Evolutionary conservation across 805 yeast species (phyloP), one percentile per base, ranked within the genome.

Genomic region (Yamadazyma sp.): DNA sequence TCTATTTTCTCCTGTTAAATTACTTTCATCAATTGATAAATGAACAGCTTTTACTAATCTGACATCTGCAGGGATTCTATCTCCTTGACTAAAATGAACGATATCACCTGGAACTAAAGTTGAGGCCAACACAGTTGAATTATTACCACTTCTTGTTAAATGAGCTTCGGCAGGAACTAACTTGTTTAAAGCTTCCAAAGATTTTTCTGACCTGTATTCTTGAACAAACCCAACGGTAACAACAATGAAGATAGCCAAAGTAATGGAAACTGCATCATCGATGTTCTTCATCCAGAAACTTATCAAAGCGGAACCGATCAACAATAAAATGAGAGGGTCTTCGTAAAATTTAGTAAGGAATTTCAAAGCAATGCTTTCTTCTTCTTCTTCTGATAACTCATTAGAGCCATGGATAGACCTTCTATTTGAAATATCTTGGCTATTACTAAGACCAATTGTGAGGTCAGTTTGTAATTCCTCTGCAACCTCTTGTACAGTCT

Each of bases 161-260:
- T 91, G 93, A 23, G 97, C 95, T 55, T 84, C 87, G n/a, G 95
- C 96, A 2, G 99, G 99, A 6, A 93, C 97, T 48, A 93, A 73
- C 54, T 85, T 84, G 57, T 85, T 89, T 40, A 93, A 73, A 0
- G 98, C 98, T 57, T 89, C 95, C 39, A 93, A 67, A 4, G 96
- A 86, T 67, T 93, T 84, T 54, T 93, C 99, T 2, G 96, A 86
- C 52, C 97, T 75, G 54, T 89, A 89, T 59, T 93, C 99, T 63
- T 93, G 99, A 21, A 93, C 89, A 63, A 93, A 93, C 0, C 99
- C 99, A 23, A 93, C 99, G 1, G 93, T 78, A 9, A 93, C 97
- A 21, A 93, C 99, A 47, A 93, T 89, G 28, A 86, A 50, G 32
- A 93, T 86, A 3, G 98, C 98, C 44, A 89, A 68, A 0, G 97